A percentile compares a stretch with the other conserved stretches of the same genome.
These are phyloP conservation scores for Trichosporon sp. DNA, from an alignment of 1,284 basidiomycete genomes.

Conservation along the genomic window DNA sequence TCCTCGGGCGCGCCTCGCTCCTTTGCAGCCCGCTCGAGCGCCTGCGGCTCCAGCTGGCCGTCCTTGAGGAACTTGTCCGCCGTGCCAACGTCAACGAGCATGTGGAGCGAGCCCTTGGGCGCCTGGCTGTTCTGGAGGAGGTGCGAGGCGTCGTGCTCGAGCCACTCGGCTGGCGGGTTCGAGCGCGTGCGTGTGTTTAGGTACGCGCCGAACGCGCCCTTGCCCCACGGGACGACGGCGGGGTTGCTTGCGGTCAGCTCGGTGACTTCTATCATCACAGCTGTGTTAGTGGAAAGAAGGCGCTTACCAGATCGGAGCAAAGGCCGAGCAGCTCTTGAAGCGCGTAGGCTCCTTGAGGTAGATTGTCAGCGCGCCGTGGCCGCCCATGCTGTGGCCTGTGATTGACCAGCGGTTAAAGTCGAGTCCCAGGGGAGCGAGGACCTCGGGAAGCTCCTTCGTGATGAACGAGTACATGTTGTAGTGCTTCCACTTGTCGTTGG, in stretches of 20 bases:
- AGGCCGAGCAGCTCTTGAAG: conserved; percentile 87
- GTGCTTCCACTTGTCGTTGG: conserved; percentile 70
- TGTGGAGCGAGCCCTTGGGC: conserved; percentile 61
- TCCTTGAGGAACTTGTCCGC: conserved; percentile 80
- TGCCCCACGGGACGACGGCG: conserved; percentile 79
- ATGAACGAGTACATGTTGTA: conserved; percentile 89
- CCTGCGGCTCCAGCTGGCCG: conserved; percentile 82
- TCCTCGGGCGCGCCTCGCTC: conserved; percentile 61
- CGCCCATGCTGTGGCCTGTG: conserved; percentile 89
- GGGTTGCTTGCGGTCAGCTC: conserved; percentile 59
- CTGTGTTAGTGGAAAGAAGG: too few species aligned
- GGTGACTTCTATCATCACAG: background rate
- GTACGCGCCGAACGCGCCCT: conserved; percentile 89
- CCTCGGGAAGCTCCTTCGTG: conserved; percentile 70
- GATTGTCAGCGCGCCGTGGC: conserved; percentile 87
- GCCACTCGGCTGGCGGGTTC: conserved; percentile 53
- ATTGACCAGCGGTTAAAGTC: conserved; percentile 55
- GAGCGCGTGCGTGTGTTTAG: conserved; percentile 48
- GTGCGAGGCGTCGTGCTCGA: conserved; percentile 73
- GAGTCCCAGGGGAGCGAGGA: conserved; percentile 63
- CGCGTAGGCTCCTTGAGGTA: conserved; percentile 68
- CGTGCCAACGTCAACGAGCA: conserved; percentile 81
- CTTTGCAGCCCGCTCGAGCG: conserved; percentile 57
- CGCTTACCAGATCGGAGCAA: conserved; percentile 68
- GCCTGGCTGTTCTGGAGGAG: conserved; percentile 58